Base-by-base conservation (phyloP, 2,329 filamentous ascomycete species). In the Aspergillus candidus region DNA sequence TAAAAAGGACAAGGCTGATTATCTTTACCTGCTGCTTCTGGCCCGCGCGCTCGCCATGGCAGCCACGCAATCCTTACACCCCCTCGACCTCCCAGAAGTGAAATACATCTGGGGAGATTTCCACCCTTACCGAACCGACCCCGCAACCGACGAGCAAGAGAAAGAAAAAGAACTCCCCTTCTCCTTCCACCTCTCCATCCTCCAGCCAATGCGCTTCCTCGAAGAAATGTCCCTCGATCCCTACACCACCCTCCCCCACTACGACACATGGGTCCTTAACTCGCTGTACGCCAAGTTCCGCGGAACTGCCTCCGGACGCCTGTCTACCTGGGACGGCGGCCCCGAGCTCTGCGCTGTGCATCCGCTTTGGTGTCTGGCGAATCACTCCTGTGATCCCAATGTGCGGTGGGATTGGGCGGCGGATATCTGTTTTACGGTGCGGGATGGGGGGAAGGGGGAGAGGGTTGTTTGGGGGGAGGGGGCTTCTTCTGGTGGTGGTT, bases 381-480 rank as follows among this genome's bases (percentile, higher is more conserved):
- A 98, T 60, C 93, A 98, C 64, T 88, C 89, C 63, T 98, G 93
- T 68, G 83, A 95, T 61, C 93, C 93, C 7, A 96, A 95, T 64
- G 89, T 97, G 32, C 79, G 79, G 3, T 98, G 93, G 93, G 87
- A 94, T 59, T 96, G 90, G 88, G 82, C 84, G 38, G 63, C 62
- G 4, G 65, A 70, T 52, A 69, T 69, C 43, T 66, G 61, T 3
- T 68, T 69, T 54, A 54, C 60, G 13, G 66, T 61, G 11, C 50
- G 68, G 15, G 52, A 44, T 18, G 18, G 18, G 18, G 18, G 15
- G 22, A 48, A 54, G 18, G 54, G 55, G 11, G 66, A 70, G 50
- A 63, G 56, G 31, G 63, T 62, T n/a, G 55, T 61, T 40, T 70
- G 67, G 67, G 56, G 48, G 44, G 55, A 62, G 31, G 66, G 61